Conservation (phyloP, 495 filamentous ascomycete species). For the Astrothelium macrocarpum region DNA sequence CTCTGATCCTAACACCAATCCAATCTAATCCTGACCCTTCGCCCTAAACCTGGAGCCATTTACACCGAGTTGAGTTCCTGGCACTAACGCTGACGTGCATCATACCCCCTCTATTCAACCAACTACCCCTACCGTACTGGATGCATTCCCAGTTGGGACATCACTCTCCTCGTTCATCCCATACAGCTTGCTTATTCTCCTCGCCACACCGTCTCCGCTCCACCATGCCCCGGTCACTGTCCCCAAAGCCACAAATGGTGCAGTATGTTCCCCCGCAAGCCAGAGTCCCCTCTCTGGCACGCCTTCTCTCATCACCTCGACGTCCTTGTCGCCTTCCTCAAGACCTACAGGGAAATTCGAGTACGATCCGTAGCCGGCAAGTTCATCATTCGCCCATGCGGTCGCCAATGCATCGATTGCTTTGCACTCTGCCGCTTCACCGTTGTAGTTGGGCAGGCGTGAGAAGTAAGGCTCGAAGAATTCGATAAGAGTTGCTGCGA, state of each 20-base stretch:
- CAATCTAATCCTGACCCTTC: no score
- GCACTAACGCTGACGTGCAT: background rate
- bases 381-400: conserved; percentile 70
- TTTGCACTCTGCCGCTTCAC: conserved; percentile 44
- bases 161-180: conserved; percentile 17
- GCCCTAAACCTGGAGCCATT: background rate
- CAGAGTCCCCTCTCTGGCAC: conserved; percentile 62
- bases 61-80: background rate
- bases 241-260: conserved; percentile 78
- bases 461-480: conserved; percentile 76
- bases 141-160: background rate
- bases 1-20: no score
- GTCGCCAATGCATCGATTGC: conserved; percentile 59
- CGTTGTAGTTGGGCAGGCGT: conserved; percentile 54
- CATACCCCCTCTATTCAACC: background rate
- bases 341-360: conserved; percentile 78
- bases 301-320: conserved; percentile 63
- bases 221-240: conserved; percentile 86
- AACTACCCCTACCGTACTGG: background rate
- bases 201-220: conserved; percentile 75
- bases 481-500: conserved; percentile 36
- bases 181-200: conserved; percentile 43
- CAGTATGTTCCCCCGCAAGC: conserved; percentile 92
- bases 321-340: conserved; percentile 59
- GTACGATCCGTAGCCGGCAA: conserved; percentile 86